A percentile compares a stretch with the other conserved stretches of the same genome.
These are phyloP conservation scores for Termitomyces sp. DNA, from an alignment of 768 basidiomycete genomes.

Conservation along the genomic window DNA sequence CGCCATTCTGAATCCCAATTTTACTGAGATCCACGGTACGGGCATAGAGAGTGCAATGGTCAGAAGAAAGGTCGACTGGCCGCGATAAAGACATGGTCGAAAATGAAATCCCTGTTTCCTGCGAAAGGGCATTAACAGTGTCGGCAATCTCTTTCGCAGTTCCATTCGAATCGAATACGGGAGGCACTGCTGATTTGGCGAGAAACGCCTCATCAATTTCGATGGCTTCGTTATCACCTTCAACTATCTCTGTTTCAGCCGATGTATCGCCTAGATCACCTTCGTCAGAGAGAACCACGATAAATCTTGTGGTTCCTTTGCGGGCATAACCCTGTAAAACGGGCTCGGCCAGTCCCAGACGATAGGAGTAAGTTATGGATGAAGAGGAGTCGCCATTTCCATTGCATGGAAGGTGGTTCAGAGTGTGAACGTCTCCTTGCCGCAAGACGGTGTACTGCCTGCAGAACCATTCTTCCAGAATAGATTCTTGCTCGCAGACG, in stretches of 20 bases:
- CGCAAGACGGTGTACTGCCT: conserved; percentile 43
- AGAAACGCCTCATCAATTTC: conserved; percentile 77
- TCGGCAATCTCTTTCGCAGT: conserved; percentile 6
- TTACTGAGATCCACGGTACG: conserved; percentile 58
- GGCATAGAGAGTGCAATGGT: conserved; percentile 57
- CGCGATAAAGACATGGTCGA: conserved; percentile 24
- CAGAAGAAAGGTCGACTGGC: conserved; percentile 29
- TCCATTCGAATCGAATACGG: conserved; percentile 16
- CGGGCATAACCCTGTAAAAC: conserved; percentile 64
- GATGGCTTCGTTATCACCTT: conserved; percentile 34
- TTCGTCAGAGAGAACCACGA: conserved; percentile 34
- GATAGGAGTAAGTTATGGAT: conserved; percentile 30
- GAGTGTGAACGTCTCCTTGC: conserved; percentile 36
- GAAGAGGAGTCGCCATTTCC: conserved; percentile 10
- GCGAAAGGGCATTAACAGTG: conserved; percentile 5
- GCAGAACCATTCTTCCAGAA: conserved; percentile 41
- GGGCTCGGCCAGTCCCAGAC: conserved; percentile 60
- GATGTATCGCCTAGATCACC: conserved; percentile 10
- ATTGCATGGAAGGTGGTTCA: conserved; percentile 18
- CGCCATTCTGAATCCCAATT: conserved; percentile 65
- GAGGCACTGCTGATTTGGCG: conserved; percentile 41
- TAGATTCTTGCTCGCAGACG: conserved; percentile 27
- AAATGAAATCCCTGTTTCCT: conserved; percentile 17
- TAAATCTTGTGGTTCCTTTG: conserved; percentile 45
- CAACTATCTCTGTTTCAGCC: conserved; percentile 12